Base-by-base conservation (phyloP, 805 yeast genomes). In the Ogataea polymorpha region DNA sequence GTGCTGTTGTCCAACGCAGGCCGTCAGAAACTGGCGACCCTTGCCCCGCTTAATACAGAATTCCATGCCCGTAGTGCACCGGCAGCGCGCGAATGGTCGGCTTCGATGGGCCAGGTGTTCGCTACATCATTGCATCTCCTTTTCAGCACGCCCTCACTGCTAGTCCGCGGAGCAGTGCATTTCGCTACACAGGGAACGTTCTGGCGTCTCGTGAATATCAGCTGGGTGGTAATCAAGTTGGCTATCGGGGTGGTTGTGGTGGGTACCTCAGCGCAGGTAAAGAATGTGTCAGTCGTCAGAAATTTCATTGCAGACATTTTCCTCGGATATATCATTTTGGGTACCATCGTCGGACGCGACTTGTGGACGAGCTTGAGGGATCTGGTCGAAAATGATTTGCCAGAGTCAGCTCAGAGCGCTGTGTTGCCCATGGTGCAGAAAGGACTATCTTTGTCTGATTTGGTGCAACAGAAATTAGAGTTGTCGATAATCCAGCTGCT, bases 1-100 rank as follows among this genome's bases (percentile, higher is more conserved):
- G 28, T 71, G 2, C 51, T 71, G 30, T 30, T 72, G 4, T 70
- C 61, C 40, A 61, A 63, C n/a, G 45, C 67, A 2, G 77, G 68
- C 0, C 44, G 54, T 10, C 56, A 64, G 2, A 62, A 60, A 23
- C 44, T 71, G 11, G 23, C 34, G 5, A 17, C 41, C 10, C 21
- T 48, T 32, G 47, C 42, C 6, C 48, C 51, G 4, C 23, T 53
- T n/a, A 51, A 40, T 10, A 40, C 44, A 15, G 25, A 33, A 7
- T 39, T 26, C 16, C 15, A 20, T 9, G 23, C 28, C 14, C 10
- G 33, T 11, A 13, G 17, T 8, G 9, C 25, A 2, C 16, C 24
- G 14, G 11, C 20, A n/a, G 15, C 11, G 14, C 23, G 24, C 12
- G 20, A 32, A 6, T 13, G 23, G 16, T 11, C 14, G 12, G 23